Evolutionary conservation across 768 basidiomycete species (phyloP), one percentile per base, ranked within the genome.

Genomic region (Agrocybe pediades): DNA sequence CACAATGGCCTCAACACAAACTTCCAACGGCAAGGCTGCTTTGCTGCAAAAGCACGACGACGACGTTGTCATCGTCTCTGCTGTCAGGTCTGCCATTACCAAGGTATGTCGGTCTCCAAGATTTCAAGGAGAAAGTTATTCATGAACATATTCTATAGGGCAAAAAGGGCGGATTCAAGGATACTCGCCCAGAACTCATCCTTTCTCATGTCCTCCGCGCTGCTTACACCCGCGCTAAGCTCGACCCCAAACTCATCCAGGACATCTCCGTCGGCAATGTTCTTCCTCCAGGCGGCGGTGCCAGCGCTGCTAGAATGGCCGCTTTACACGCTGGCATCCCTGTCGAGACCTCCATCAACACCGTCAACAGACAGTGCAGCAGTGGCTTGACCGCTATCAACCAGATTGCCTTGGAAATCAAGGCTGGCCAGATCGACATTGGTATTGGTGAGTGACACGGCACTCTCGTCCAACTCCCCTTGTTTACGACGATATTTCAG

Each of bases 321-420:
- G 85, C 89, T 19, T 76, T 97, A 29, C 81, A 88, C 61, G 86
- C 93, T 47, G 93, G 94, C 5, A 92, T 96, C 54, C 92, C 93
- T 24, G 74, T 85, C 58, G 84, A 86, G 8, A 74, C 86, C 3
- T 71, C 90, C 13, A 63, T 97, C 63, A 85, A 87, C 71, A 94
- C 92, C 16, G 81, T 95, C 58, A 95, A 97, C 73, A 79, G 95
- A 25, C 92, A 95, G 71, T 96, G 95, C 72, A 92, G 92, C 1
- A 89, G 86, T 30, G 93, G 94, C 36, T 77, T 97, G 41, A 86
- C 88, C 23, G 88, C 90, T 9, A 81, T 95, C 62, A 84, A 83
- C 68, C 84, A 86, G 66, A 88, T 96, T 58, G 90, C 93, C 13
- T n/a, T 36, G 33, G 13, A 36, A 36, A 36, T 36, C 33, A 36